phyloP scores from a whole-genome alignment of 176 grass and related monocot genomes.

The Lolium rigidum region DNA sequence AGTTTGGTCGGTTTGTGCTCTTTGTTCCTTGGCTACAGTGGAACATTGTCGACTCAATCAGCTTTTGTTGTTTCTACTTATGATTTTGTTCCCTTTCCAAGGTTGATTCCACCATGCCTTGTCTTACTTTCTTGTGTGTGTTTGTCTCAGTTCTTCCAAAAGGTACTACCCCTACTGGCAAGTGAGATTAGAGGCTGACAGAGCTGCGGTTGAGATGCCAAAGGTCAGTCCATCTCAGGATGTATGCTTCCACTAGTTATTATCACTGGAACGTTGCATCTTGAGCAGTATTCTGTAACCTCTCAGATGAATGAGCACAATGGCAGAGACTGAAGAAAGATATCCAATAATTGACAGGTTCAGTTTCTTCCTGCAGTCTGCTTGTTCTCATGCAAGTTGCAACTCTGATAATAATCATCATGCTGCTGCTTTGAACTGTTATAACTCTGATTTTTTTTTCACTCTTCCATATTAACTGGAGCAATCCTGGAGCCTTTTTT shows the following conservation, averaged over 20 bases:
- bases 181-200: conserved; percentile 69
- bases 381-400: conserved; percentile 12
- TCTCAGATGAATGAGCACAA: neutral
- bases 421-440: neutral
- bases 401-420: conserved; percentile 5
- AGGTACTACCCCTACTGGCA: conserved; percentile 53
- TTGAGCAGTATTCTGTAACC: conserved; percentile 26
- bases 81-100: conserved; percentile 19
- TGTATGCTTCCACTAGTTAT: conserved; percentile 76
- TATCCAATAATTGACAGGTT: neutral
- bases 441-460: neutral
- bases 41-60: neutral
- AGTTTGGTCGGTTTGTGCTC: neutral
- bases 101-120: conserved; percentile 5
- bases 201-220: conserved; percentile 67
- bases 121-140: neutral
- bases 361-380: conserved; percentile 2
- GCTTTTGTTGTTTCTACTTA: neutral
- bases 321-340: conserved; percentile 17
- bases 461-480: neutral
- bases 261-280: conserved; percentile 69
- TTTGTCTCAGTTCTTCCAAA: conserved; percentile 68
- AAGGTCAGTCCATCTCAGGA: conserved; percentile 77
- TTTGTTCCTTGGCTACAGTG: neutral
- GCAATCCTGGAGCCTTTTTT: neutral